Conservation (phyloP, 352 stramenopile genomes). For the Thalassiosira exigua region DNA sequence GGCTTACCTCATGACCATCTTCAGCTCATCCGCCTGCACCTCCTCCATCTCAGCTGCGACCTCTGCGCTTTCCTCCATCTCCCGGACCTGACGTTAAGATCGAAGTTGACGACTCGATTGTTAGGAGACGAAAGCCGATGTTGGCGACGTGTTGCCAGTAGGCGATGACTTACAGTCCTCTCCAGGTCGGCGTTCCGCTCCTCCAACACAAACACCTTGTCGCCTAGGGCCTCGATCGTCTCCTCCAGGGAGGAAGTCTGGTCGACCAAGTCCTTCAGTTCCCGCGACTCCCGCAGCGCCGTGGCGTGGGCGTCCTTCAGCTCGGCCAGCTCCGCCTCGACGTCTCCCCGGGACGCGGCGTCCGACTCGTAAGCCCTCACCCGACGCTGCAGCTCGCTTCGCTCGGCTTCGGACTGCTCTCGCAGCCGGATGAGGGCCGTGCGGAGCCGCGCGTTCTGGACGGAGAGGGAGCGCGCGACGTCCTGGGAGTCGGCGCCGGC, state of each 20-base stretch:
- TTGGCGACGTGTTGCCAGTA: too few species aligned
- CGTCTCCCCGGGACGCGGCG: constrained; percentile 36
- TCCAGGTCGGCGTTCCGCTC: constrained; percentile 70
- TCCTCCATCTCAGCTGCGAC: constrained; percentile 86
- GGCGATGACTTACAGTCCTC: too few species aligned
- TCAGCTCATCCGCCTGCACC: constrained; percentile 83
- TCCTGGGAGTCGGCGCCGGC: constrained; percentile 38
- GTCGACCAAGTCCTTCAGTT: constrained; percentile 85
- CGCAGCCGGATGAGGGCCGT: constrained; percentile 78
- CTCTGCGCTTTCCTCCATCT: constrained; percentile 83
- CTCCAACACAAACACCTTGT: constrained; percentile 78
- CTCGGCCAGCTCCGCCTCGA: constrained; percentile 61
- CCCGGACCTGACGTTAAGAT: too few species aligned
- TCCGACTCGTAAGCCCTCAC: constrained; percentile 68
- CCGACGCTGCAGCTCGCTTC: constrained; percentile 71
- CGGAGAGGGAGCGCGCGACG: constrained; percentile 61
- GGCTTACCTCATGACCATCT: constrained; percentile 70
- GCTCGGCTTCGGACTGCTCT: constrained; percentile 78
- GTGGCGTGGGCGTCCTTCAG: constrained; percentile 47
- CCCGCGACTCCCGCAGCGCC: constrained; percentile 64
- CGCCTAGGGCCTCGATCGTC: constrained; percentile 80
- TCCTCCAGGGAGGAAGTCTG: constrained; percentile 77
- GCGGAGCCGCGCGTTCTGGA: constrained; percentile 81
- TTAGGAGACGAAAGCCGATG: too few species aligned
- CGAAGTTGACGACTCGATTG: too few species aligned